Evolutionary conservation across 352 stramenopile species (phyloP).

Genomic region (Phytopythium ostracodes): DNA sequence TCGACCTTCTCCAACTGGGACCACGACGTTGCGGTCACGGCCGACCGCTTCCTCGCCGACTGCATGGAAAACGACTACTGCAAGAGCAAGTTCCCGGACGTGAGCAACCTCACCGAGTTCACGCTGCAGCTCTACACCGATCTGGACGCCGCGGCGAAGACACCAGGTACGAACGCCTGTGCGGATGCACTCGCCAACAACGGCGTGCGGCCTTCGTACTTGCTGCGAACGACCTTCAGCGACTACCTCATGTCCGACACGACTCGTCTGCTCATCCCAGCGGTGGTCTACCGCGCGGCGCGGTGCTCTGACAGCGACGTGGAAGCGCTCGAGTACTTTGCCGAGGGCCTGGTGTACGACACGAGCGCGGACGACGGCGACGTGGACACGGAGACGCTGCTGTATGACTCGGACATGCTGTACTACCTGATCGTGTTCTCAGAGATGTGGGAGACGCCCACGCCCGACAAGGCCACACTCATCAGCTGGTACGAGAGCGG

Average conservation of each 20-base stretch:
- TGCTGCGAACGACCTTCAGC: slow-evolving; percentile 59
- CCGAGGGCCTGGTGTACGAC: slow-evolving; percentile 11
- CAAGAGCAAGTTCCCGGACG: slow-evolving; percentile 53
- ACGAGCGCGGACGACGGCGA: slow-evolving; percentile 13
- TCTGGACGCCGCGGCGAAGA: slow-evolving; percentile 44
- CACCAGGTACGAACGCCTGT: slow-evolving; percentile 36
- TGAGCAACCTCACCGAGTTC: slow-evolving; percentile 43
- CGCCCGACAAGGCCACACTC: slow-evolving; percentile 46
- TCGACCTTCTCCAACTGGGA: slow-evolving; percentile 84
- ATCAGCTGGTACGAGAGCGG: slow-evolving; percentile 54
- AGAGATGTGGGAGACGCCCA: slow-evolving; percentile 66
- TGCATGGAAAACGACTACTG: slow-evolving; percentile 62
- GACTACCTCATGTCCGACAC: slow-evolving; percentile 51
- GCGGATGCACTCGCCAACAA: slow-evolving; percentile 39
- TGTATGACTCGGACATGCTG: slow-evolving; percentile 69
- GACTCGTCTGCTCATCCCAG: slow-evolving; percentile 37
- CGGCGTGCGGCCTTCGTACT: slow-evolving; percentile 51
- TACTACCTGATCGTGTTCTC: slow-evolving; percentile 81
- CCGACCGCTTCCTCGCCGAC: slow-evolving; percentile 44
- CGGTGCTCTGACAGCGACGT: slow-evolving; percentile 37
- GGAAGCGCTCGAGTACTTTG: slow-evolving; percentile 34
- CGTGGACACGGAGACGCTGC: slow-evolving; percentile 36
- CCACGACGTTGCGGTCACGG: slow-evolving; percentile 61
- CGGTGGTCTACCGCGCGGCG: slow-evolving; percentile 48
- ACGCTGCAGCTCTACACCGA: slow-evolving; percentile 44